Percentiles rank a stretch among this genome's conserved stretches.
Conservation (phyloP, 345 rosid species). For the Gossypium longicalyx region DNA sequence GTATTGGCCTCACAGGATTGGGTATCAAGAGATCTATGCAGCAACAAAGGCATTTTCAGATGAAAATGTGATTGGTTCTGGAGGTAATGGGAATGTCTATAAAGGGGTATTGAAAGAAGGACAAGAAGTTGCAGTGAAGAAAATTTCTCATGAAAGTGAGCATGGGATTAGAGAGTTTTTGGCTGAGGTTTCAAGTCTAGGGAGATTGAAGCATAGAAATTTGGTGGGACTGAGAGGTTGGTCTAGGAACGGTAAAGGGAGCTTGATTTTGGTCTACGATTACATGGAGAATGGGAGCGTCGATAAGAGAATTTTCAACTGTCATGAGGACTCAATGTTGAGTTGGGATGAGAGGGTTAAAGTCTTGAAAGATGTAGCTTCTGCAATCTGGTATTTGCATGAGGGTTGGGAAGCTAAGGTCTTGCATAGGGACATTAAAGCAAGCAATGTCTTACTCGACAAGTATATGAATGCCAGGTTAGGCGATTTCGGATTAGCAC, state of each 20-base stretch:
- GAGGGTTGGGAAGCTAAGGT: conserved; percentile 36
- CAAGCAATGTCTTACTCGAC: conserved; percentile 34
- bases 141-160: conserved; percentile 16
- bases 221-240: conserved; percentile 31
- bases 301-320: conserved; percentile 22
- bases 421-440: conserved; percentile 33
- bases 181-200: conserved; percentile 31
- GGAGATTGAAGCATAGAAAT: conserved; percentile 30
- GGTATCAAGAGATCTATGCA: conserved; percentile 19
- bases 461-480: conserved; percentile 30
- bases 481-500: conserved; percentile 29
- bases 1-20: conserved; percentile 35
- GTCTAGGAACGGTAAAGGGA: conserved; percentile 24
- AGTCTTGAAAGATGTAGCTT: conserved; percentile 28
- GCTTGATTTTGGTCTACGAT: conserved; percentile 28
- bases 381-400: conserved; percentile 25
- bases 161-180: conserved; percentile 25
- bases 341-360: conserved; percentile 28
- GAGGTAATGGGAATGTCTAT: conserved; percentile 36
- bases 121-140: conserved; percentile 24
- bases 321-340: conserved; percentile 15
- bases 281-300: conserved; percentile 36
- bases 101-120: conserved; percentile 24
- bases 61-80: conserved; percentile 30
- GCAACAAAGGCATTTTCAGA: conserved; percentile 32